These are phyloP conservation scores for Teratosphaeria pseudoeucalypti DNA, from an alignment of 2,329 filamentous ascomycete species.

Conservation along the genomic window DNA sequence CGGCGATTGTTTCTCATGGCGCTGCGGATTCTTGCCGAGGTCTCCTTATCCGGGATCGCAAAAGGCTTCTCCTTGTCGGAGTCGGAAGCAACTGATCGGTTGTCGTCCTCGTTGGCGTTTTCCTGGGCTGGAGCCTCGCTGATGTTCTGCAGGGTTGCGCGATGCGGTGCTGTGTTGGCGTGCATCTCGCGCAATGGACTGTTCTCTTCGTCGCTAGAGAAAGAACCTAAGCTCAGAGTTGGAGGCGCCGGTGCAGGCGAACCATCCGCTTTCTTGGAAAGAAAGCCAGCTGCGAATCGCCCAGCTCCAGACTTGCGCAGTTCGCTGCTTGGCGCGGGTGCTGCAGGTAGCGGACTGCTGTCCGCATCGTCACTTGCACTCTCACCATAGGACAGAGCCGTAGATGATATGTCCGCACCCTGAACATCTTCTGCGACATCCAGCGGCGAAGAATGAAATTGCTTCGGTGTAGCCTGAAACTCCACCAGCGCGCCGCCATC, in stretches of 20 bases:
- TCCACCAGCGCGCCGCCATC: constrained; percentile 70
- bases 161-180: constrained; percentile 27
- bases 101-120: constrained; percentile 23
- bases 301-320: constrained; percentile 39
- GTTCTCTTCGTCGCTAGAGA: constrained; percentile 41
- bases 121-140: constrained; percentile 8
- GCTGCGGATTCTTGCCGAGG: constrained; percentile 24
- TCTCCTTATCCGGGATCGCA: constrained; percentile 16
- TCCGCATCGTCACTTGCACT: constrained; percentile 26
- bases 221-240: constrained; percentile 47
- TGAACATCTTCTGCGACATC: constrained; percentile 4
- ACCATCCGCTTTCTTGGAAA: constrained; percentile 60
- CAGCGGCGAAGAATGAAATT: constrained; percentile 49
- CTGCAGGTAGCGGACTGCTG: constrained; percentile 48
- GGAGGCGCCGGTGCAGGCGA: constrained; percentile 47
- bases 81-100: constrained; percentile 15
- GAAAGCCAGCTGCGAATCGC: constrained; percentile 80
- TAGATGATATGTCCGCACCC: constrained; percentile 16
- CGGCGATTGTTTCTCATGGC: constrained; percentile 41
- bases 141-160: background rate
- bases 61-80: constrained; percentile 15
- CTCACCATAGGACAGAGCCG: constrained; percentile 43
- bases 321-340: constrained; percentile 47
- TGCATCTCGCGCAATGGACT: constrained; percentile 38
- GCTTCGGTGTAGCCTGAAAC: constrained; percentile 82